Evolutionary conservation across 257 asterid species (phyloP).

Genomic region (Verbena officinalis): DNA sequence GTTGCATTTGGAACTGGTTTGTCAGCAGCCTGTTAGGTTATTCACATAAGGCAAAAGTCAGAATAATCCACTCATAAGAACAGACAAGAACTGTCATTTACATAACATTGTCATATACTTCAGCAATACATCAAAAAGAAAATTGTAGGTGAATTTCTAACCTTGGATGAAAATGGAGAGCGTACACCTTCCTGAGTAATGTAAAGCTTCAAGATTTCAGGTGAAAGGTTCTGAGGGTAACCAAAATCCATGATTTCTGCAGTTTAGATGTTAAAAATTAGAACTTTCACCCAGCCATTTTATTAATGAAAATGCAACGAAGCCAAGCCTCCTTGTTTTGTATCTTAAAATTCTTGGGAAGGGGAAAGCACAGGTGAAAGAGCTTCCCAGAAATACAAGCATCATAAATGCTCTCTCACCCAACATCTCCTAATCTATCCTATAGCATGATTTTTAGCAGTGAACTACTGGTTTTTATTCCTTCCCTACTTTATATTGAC

Average conservation of each 20-base stretch:
- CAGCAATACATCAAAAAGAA: conserved; percentile 13
- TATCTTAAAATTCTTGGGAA: conserved; percentile 1
- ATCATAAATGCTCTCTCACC: conserved; percentile 6
- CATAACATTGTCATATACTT: conserved; percentile 7
- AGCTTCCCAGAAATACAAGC: conserved; percentile 25
- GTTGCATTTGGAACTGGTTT: conserved; percentile 98
- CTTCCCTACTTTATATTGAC: neutral
- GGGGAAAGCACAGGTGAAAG: conserved; percentile 7
- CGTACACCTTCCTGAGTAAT: conserved; percentile 99
- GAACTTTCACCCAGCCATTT: conserved; percentile 20
- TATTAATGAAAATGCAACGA: neutral
- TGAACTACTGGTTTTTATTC: neutral
- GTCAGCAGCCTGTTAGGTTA: conserved; percentile 72
- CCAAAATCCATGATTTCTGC: conserved; percentile 99
- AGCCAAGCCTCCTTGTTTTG: neutral
- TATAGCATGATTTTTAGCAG: conserved; percentile 6
- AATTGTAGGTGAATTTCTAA: conserved; percentile 35
- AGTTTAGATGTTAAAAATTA: conserved; percentile 28
- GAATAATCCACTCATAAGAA: conserved; percentile 15
- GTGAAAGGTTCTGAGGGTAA: conserved; percentile 97
- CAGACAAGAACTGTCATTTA: conserved; percentile 3
- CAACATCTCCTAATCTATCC: conserved; percentile 6
- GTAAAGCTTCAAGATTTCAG: conserved; percentile 98
- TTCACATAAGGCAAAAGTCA: conserved; percentile 28
- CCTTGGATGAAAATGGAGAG: conserved; percentile 98